phyloP scores from a whole-genome alignment of 2,329 filamentous ascomycete species.

The Fusarium hainanense region DNA sequence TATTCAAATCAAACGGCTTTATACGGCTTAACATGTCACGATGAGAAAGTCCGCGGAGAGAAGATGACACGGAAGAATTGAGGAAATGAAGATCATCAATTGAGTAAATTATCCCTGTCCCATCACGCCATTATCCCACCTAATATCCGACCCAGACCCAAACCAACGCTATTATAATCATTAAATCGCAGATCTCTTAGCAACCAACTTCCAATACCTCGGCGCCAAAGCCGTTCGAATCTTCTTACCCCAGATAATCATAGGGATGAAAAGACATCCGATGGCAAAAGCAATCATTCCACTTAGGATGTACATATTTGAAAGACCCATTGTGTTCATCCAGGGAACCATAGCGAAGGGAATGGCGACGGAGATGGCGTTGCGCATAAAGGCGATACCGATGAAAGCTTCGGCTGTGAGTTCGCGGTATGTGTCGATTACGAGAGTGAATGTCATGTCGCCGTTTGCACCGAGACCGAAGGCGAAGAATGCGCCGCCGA shows the following conservation, averaged over 20 bases:
- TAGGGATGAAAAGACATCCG: slow-evolving; percentile 42
- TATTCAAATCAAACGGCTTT: rapidly evolving
- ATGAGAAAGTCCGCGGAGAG: too few relatives aligned
- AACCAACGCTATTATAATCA: not conserved
- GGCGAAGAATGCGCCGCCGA: slow-evolving; percentile 52
- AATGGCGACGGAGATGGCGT: slow-evolving; percentile 45
- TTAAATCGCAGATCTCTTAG: slow-evolving; percentile 30
- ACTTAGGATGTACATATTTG: slow-evolving; percentile 45
- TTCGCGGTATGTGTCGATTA: slow-evolving; percentile 52
- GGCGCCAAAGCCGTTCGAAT: slow-evolving; percentile 37
- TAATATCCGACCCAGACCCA: not conserved
- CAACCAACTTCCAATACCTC: slow-evolving; percentile 43
- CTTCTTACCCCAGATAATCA: slow-evolving; percentile 50
- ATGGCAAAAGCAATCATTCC: slow-evolving; percentile 43
- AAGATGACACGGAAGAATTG: too few relatives aligned
- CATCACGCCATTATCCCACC: not conserved
- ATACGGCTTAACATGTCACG: not conserved
- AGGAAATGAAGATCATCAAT: not conserved
- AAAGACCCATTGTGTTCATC: slow-evolving; percentile 48
- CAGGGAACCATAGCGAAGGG: slow-evolving; percentile 48
- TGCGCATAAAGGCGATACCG: slow-evolving; percentile 49
- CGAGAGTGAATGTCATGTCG: slow-evolving; percentile 51
- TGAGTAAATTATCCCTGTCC: not conserved
- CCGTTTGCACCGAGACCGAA: slow-evolving; percentile 54
- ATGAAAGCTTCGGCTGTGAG: slow-evolving; percentile 48